Evolutionary conservation across 164 flowering plant species (phyloP), one percentile per base, ranked within the genome.

Genomic region (Sextonia rubra): DNA sequence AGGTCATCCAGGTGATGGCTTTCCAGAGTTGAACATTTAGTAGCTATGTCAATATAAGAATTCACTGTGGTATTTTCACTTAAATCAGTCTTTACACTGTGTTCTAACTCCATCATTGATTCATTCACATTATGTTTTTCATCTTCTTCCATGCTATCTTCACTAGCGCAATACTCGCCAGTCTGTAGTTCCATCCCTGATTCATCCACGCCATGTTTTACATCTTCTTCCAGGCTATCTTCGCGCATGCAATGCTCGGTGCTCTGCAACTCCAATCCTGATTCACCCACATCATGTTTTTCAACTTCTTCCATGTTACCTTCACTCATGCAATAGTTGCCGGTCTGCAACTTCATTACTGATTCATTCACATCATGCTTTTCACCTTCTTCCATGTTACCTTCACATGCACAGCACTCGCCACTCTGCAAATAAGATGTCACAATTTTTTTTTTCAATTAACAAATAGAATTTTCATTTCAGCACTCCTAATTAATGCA

Each of bases 41-140:
- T 15, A 52, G 20, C 58, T 4, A 52, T 15, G n/a, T 20, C 58
- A 74, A 1, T 12, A 60, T 58, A 32, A 61, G 12, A 63, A 0
- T 62, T 84, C 89, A 74, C 82, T 86, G 12, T 84, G 86, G 3
- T 84, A 80, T 17, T 87, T 89, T 68, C 85, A 78, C 75, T 86
- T 84, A 11, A 27, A 15, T 20, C n/a, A 52, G 58, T 20, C 17
- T 52, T 52, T 20, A 52, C 58, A 60, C 24, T n/a, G 12, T 32
- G 14, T 20, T 37, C 20, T 14, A 52, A 52, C n/a, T 52, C 58
- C 58, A 17, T 52, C 2, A 52, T 18, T 17, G 58, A 52, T 52
- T 52, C 58, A 52, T 52, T 1, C 20, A 37, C 44, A 37, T 52
- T 52, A 52, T 52, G 12, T 52, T 3, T 2, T 52, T 52, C 58